Evolutionary conservation across 768 basidiomycete genomes (phyloP).

Genomic region (Auricularia heimuer): DNA sequence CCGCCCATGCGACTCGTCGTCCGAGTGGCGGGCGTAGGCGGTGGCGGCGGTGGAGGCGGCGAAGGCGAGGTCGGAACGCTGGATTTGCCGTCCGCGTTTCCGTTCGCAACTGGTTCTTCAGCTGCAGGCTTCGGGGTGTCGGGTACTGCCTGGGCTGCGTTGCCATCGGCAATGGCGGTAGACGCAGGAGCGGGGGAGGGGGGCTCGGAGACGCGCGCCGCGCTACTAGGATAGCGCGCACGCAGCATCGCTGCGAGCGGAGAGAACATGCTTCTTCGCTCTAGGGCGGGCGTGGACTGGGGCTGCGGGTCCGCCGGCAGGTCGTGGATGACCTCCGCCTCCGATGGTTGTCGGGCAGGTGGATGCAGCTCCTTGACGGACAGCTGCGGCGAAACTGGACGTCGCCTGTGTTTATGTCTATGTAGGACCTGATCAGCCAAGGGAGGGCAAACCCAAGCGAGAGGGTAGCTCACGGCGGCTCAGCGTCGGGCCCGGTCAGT

Average conservation of each 20-base stretch:
- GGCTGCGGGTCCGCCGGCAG: neutral
- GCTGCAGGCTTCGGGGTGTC: too few relatives aligned
- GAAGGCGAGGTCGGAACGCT: neutral
- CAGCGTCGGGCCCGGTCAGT: slow-evolving; percentile 59
- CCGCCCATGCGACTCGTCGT: neutral
- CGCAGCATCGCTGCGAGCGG: slow-evolving; percentile 24
- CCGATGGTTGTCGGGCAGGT: slow-evolving; percentile 13
- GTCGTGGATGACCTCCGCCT: neutral
- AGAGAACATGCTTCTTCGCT: slow-evolving; percentile 5
- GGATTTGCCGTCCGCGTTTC: neutral
- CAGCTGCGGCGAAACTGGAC: slow-evolving; percentile 11
- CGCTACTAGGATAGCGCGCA: slow-evolving; percentile 45
- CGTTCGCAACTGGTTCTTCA: neutral
- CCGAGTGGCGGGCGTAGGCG: neutral
- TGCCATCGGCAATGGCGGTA: neutral
- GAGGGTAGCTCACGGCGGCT: slow-evolving; percentile 28
- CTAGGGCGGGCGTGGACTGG: slow-evolving; percentile 1
- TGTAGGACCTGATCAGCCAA: slow-evolving; percentile 13
- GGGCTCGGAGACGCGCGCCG: slow-evolving; percentile 10
- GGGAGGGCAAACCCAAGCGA: slow-evolving; percentile 10
- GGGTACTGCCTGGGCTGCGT: neutral
- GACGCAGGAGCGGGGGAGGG: neutral
- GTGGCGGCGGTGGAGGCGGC: neutral
- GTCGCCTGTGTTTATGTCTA: slow-evolving; percentile 15
- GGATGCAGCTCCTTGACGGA: slow-evolving; percentile 34